Percentiles rank a stretch among this genome's conserved stretches.
Evolutionary conservation across 768 basidiomycete species (phyloP).

Genomic region (Agrocybe praecox): DNA sequence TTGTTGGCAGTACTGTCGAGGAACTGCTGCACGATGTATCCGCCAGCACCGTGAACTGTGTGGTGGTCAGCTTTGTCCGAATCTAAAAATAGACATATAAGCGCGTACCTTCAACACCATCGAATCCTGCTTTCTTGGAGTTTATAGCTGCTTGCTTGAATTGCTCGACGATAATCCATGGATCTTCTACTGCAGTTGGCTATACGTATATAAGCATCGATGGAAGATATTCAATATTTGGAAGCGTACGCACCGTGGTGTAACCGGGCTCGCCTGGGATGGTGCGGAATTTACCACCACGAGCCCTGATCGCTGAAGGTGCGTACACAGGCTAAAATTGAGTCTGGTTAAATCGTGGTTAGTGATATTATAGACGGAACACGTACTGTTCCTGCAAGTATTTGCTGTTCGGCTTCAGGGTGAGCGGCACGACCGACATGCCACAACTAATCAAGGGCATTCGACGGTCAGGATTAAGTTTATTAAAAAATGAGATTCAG

Average conservation of each 20-base stretch:
- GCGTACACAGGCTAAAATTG: slow-evolving; percentile 41
- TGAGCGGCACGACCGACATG: slow-evolving; percentile 35
- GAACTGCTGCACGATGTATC: slow-evolving; percentile 52
- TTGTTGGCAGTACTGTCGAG: slow-evolving; percentile 49
- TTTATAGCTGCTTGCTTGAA: slow-evolving; percentile 48
- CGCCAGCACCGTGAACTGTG: slow-evolving; percentile 44
- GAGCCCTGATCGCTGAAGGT: too few species aligned
- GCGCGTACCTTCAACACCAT: slow-evolving; percentile 44
- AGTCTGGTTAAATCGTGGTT: neutral
- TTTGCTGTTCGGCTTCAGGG: slow-evolving; percentile 39
- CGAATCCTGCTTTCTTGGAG: slow-evolving; percentile 47
- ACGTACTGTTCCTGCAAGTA: slow-evolving; percentile 18
- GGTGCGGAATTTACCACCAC: slow-evolving; percentile 41
- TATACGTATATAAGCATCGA: slow-evolving; percentile 7
- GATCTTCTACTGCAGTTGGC: slow-evolving; percentile 46
- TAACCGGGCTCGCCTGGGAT: slow-evolving; percentile 39
- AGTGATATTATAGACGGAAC: neutral
- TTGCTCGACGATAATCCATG: slow-evolving; percentile 35
- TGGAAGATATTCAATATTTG: too few species aligned
- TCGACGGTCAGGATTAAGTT: neutral
- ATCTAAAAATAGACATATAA: neutral
- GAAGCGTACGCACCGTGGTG: slow-evolving; percentile 32
- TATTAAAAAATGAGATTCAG: too few species aligned
- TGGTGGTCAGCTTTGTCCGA: neutral
- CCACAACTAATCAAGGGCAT: slow-evolving; percentile 3